Evolutionary conservation across 331 rosid species (phyloP).

Genomic region (Quercus lobata): DNA sequence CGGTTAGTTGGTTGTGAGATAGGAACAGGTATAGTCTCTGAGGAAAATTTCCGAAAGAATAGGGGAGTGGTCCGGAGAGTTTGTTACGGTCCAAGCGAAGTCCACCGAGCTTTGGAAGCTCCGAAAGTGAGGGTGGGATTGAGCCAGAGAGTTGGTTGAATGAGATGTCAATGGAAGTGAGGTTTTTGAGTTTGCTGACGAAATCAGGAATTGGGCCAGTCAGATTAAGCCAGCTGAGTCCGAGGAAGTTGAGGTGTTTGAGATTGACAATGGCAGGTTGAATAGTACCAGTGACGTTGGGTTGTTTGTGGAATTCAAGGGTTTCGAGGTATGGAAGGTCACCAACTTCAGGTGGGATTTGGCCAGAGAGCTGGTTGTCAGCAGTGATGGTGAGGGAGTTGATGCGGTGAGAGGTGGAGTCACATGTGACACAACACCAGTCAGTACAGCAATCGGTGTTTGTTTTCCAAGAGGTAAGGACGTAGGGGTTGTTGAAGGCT

Average conservation of each 20-base stretch:
- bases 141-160: too few relatives aligned
- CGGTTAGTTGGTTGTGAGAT: constrained; percentile 7
- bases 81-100: too few relatives aligned
- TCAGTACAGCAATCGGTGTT: constrained; percentile 44
- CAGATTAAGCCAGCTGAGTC: constrained; percentile 42
- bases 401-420: constrained; percentile 46
- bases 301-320: constrained; percentile 44
- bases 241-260: constrained; percentile 27
- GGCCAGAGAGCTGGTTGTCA: constrained; percentile 26
- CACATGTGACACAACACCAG: constrained; percentile 48
- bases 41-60: constrained; percentile 45
- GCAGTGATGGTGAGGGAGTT: constrained; percentile 31
- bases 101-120: too few relatives aligned
- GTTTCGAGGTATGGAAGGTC: constrained; percentile 48
- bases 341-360: constrained; percentile 51
- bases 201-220: constrained; percentile 54
- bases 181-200: constrained; percentile 44
- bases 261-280: constrained; percentile 66
- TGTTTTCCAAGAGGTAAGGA: constrained; percentile 55
- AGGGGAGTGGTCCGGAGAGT: constrained; percentile 47
- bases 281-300: constrained; percentile 58
- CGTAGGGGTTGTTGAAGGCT: constrained; percentile 53
- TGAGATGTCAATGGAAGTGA: background rate
- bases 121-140: too few relatives aligned
- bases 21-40: constrained; percentile 18